These are phyloP conservation scores for Citrus trifoliata DNA, from an alignment of 345 rosid genomes.

Conservation along the genomic window DNA sequence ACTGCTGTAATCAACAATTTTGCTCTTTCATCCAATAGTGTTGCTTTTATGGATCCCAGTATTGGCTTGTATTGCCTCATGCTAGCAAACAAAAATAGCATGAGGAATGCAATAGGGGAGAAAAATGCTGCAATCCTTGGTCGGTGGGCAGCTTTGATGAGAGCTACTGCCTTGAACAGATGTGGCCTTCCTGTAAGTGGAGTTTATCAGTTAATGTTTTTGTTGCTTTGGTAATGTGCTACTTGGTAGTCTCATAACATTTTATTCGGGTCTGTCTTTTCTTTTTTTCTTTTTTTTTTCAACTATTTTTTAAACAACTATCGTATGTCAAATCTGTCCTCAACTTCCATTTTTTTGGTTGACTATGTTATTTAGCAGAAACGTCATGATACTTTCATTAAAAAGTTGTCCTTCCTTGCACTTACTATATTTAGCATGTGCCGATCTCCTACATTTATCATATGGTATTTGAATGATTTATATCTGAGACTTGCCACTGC, in stretches of 20 bases:
- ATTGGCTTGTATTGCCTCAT: constrained; percentile 67
- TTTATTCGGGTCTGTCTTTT: neutral
- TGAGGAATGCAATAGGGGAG: constrained; percentile 74
- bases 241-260: neutral
- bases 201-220: neutral
- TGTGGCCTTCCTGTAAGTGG: constrained; percentile 90
- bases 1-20: constrained; percentile 28
- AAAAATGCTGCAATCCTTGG: constrained; percentile 53
- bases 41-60: constrained; percentile 76
- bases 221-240: neutral
- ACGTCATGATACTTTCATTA: neutral
- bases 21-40: constrained; percentile 49
- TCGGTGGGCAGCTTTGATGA: constrained; percentile 79
- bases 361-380: neutral
- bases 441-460: neutral
- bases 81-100: constrained; percentile 50
- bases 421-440: neutral
- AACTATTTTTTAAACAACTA: neutral
- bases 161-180: constrained; percentile 72
- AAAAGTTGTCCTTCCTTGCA: neutral
- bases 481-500: neutral
- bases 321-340: neutral
- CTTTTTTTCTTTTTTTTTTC: neutral
- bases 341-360: neutral
- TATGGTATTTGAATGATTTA: neutral